Base-by-base conservation (phyloP, 371 early-diverging fungal species). In the Lichtheimia corymbifera region DNA sequence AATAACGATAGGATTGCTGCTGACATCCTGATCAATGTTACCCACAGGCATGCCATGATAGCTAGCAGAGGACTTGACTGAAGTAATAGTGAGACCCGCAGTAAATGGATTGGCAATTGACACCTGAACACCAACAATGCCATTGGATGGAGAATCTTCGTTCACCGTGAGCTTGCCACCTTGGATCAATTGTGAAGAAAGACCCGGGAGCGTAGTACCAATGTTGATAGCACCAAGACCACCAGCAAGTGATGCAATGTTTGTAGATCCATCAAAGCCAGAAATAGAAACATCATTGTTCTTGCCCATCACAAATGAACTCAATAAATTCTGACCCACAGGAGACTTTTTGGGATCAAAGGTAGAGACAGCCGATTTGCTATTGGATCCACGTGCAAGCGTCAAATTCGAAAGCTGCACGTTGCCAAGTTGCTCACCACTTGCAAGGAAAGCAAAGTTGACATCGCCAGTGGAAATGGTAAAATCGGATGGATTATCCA, bases 401-500 rank as follows among this genome's bases (percentile, higher is more conserved):
- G 63, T 66, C 58, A 86, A 58, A 54, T 75, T 67, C 20, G 64
- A 67, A 55, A 84, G 66, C 27, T 72, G 67, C 14, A 83, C 83
- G 7, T 68, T 72, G 41, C 86, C 86, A 18, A 86, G 71, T 3
- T 63, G 49, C 25, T 53, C 66, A 24, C 64, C 70, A 20, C 71
- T 70, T 50, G 83, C 72, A 13, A 70, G 28, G 64, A 86, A 65
- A 20, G 62, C 68, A 50, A 84, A 73, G 41, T 53, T 58, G 20
- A 83, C 74, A 57, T 86, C 72, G 54, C 83, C 82, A 51, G 80
- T 76, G 25, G 74, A 49, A 59, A 88, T 88, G 9, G 75, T 68
- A 43, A 86, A 77, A 54, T 67, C 72, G 14, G 82, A 77, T 17
- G 86, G 88, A 63, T 86, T 88, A 59, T 45, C 57, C 77, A 88